These are phyloP conservation scores for Aspergillus unguis DNA, from an alignment of 2,329 filamentous ascomycete genomes.

Conservation along the genomic window DNA sequence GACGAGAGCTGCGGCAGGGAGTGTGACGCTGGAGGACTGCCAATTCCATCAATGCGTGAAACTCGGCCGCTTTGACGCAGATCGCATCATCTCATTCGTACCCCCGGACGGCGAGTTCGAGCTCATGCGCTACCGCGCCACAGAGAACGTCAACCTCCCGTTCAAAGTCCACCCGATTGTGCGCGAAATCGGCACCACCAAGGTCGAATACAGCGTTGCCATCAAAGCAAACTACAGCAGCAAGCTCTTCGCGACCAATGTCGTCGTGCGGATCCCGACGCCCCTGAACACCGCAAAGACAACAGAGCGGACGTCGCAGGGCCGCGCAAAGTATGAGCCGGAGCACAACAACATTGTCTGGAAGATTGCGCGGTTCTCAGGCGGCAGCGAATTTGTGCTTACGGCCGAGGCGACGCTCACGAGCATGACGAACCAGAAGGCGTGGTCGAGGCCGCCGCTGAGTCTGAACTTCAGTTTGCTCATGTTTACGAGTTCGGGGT, in stretches of 20 bases:
- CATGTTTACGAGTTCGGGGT: constrained; percentile 95
- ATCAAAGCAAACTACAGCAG: constrained; percentile 95
- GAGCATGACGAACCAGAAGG: constrained; percentile 97
- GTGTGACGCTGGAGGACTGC: constrained; percentile 93
- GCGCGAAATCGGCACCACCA: constrained; percentile 93
- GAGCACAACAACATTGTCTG: constrained; percentile 97
- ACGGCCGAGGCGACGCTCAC: constrained; percentile 90
- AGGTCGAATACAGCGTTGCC: constrained; percentile 97
- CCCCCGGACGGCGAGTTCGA: constrained; percentile 98
- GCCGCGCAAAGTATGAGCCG: constrained; percentile 97
- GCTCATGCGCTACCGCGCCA: constrained; percentile 96
- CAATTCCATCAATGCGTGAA: constrained; percentile 99
- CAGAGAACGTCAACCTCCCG: constrained; percentile 95
- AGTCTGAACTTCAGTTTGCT: constrained; percentile 89
- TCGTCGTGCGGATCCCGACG: constrained; percentile 88
- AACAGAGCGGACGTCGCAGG: constrained; percentile 87
- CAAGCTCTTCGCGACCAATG: constrained; percentile 96
- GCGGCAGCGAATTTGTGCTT: constrained; percentile 94
- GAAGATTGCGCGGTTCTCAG: constrained; percentile 98
- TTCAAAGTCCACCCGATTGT: constrained; percentile 99
- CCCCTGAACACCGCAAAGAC: constrained; percentile 95
- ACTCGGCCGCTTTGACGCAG: constrained; percentile 91
- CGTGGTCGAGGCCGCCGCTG: constrained; percentile 89
- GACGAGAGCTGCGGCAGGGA: constrained; percentile 91
- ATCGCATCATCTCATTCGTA: constrained; percentile 94